These are phyloP conservation scores for Geotrichum bryndzae DNA, from an alignment of 1,139 yeast species.

Conservation along the genomic window DNA sequence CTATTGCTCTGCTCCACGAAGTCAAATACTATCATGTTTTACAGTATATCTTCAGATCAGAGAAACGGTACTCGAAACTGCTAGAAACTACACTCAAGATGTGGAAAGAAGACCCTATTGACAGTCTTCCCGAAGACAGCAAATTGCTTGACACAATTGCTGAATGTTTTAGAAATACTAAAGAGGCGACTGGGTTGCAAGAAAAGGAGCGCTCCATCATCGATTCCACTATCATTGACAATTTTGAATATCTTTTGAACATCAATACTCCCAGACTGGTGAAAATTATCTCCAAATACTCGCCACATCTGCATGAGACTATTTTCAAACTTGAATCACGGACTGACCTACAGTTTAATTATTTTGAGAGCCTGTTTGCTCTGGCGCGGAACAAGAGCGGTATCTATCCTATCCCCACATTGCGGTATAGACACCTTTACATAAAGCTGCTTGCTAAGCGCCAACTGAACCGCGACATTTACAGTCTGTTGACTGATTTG, in stretches of 20 bases:
- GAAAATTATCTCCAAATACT: slow-evolving; percentile 21
- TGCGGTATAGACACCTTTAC: slow-evolving; percentile 27
- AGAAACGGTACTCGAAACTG: slow-evolving; percentile 49
- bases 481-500: slow-evolving; percentile 21
- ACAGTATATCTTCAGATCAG: slow-evolving; percentile 49
- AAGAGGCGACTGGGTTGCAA: slow-evolving; percentile 14
- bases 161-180: slow-evolving; percentile 27
- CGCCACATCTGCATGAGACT: slow-evolving; percentile 27
- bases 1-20: slow-evolving; percentile 48
- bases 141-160: slow-evolving; percentile 28
- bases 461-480: slow-evolving; percentile 21
- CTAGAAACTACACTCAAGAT: slow-evolving; percentile 39
- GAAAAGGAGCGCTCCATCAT: slow-evolving; percentile 22
- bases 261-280: slow-evolving; percentile 23
- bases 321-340: slow-evolving; percentile 21
- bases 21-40: slow-evolving; percentile 55
- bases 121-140: slow-evolving; percentile 16
- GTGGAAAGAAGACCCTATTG: slow-evolving; percentile 19
- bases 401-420: slow-evolving; percentile 21
- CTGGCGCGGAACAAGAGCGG: slow-evolving; percentile 19
- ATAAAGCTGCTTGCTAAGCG: slow-evolving; percentile 26
- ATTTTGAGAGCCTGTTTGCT: slow-evolving; percentile 24
- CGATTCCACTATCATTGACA: slow-evolving; percentile 20
- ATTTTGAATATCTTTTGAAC: slow-evolving; percentile 22
- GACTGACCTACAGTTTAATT: slow-evolving; percentile 23